Base-by-base conservation (phyloP, 345 rosid genomes). In the Sisymbrium altissimum region DNA sequence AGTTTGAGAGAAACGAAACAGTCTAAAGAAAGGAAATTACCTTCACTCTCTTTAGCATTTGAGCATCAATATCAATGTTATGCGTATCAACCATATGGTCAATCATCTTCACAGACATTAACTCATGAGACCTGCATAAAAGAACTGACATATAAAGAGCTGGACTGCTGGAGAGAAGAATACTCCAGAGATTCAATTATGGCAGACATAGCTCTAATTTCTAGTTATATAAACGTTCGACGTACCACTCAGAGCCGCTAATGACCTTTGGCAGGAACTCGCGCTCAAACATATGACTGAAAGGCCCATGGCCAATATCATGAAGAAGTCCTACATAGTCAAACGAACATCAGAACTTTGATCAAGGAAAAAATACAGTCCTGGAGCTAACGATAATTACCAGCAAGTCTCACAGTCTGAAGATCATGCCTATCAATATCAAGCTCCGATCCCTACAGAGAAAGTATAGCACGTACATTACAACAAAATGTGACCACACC, bases 301-400 rank as follows among this genome's bases (percentile, higher is more conserved):
- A 91, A 54, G 98, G 98, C 36, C 98, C 98, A 81, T 94, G 96
- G 56, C 97, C 98, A 68, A 91, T 83, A 80, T 94, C 97, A 82
- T 94, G 97, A 63, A 94, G 82, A 72, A 94, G 96, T 50, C 98
- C 98, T 89, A 75, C 74, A 81, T 57, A 61, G 44, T 40, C 55
- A 49, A 29, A 72, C 27, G 9, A 4, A 65, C 18, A 40, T 78
- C 64, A 66, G 74, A 58, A 78, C 10, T 4, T 17, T 8, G 18
- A 61, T 43, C 43, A 72, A 66, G 33, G 30, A 36, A 32, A 32
- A 41, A 66, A 36, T 40, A 14, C 30, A 66, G 12, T 39, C 18
- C 61, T 30, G 44, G 69, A n/a, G 33, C 38, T 23, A 59, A 57
- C 12, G 56, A 35, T 13, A 70, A 7, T 65, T 80, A 94, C 98